Conservation (phyloP, 2,329 filamentous ascomycete genomes). For the Clathrospora elynae region DNA sequence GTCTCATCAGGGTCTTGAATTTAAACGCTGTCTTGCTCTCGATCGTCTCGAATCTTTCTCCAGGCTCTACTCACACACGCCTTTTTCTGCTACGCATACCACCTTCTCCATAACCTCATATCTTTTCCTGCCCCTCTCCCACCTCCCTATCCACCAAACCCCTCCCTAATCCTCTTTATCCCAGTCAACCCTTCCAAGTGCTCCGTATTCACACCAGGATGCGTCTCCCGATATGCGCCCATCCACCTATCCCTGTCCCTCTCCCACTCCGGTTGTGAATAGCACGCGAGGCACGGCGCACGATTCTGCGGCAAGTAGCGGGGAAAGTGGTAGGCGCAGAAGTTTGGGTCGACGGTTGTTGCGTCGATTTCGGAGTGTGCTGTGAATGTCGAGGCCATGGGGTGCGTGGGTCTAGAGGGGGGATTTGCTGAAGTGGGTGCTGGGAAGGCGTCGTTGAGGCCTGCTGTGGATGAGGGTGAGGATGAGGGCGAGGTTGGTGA, state of each 20-base stretch:
- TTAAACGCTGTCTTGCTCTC: no score
- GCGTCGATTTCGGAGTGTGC: neutral
- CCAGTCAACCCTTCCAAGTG: conserved; percentile 29
- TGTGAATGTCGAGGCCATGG: neutral
- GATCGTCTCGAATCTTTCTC: no score
- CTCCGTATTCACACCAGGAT: conserved; percentile 22
- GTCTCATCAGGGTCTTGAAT: no score
- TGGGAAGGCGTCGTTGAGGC: no score
- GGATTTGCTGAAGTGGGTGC: no score
- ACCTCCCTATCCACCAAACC: conserved; percentile 9
- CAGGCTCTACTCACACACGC: no score
- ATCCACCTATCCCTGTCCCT: conserved; percentile 18
- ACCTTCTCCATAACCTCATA: no score
- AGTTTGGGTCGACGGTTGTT: conserved; percentile 10
- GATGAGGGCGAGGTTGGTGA: conserved; percentile 6
- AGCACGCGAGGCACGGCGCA: conserved; percentile 36
- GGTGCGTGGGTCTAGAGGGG: neutral
- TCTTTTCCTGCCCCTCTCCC: neutral
- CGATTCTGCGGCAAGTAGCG: conserved; percentile 17
- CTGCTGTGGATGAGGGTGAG: no score
- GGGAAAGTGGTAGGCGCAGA: conserved; percentile 31
- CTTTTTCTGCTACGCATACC: no score
- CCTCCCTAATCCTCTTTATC: conserved; percentile 21
- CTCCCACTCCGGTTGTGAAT: conserved; percentile 25
- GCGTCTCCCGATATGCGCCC: conserved; percentile 22